These are phyloP conservation scores for Alternaria solani DNA, from an alignment of 2,329 filamentous ascomycete species.

Conservation along the genomic window DNA sequence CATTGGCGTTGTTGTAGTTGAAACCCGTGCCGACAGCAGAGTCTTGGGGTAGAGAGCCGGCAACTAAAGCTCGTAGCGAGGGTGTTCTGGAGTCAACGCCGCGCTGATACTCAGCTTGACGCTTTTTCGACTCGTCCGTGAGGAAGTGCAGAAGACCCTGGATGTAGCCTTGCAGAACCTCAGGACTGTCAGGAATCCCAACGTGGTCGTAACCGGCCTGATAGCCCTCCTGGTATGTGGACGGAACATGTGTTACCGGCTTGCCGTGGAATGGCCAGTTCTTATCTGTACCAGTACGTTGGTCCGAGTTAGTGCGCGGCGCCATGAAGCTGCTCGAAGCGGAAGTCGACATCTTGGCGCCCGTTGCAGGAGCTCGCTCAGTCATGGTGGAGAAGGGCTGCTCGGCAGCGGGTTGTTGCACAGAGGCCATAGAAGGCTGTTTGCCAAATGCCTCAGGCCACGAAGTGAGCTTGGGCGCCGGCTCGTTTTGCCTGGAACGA, in stretches of 20 bases:
- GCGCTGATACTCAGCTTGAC: slow-evolving; percentile 20
- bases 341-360: slow-evolving; percentile 14
- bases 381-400: slow-evolving; percentile 11
- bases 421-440: slow-evolving; percentile 27
- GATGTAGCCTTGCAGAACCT: slow-evolving; percentile 46
- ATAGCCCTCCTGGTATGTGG: slow-evolving; percentile 51
- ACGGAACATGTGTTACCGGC: slow-evolving; percentile 32
- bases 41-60: slow-evolving; percentile 36
- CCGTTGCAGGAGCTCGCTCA: slow-evolving; percentile 16
- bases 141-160: slow-evolving; percentile 45
- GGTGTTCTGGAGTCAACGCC: slow-evolving; percentile 26
- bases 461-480: slow-evolving; percentile 36
- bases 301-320: slow-evolving; percentile 22
- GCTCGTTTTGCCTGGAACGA: slow-evolving; percentile 31
- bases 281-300: slow-evolving; percentile 30
- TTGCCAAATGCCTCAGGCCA: slow-evolving; percentile 45
- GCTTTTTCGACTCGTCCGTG: slow-evolving; percentile 36
- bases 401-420: slow-evolving; percentile 19
- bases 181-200: slow-evolving; percentile 41
- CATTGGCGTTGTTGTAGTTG: slow-evolving; percentile 21
- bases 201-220: slow-evolving; percentile 49
- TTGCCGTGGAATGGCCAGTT: slow-evolving; percentile 35
- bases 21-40: slow-evolving; percentile 41
- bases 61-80: slow-evolving; percentile 40
- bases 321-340: slow-evolving; percentile 22